Conservation (phyloP, 805 yeast species). For the Pachysolen tannophilus region DNA sequence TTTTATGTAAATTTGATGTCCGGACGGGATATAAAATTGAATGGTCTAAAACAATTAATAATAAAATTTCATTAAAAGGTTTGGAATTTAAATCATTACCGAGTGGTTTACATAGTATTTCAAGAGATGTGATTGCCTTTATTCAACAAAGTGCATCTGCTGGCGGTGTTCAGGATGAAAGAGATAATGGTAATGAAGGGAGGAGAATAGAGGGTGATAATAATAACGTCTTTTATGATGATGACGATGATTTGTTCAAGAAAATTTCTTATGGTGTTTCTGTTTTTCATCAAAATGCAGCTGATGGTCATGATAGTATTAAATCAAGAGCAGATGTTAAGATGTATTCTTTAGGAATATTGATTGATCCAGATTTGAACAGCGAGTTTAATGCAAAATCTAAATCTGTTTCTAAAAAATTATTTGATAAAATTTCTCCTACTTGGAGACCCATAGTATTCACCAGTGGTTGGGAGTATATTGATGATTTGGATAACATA, state of each 20-base stretch:
- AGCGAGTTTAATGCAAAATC: no score
- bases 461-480: conserved; percentile 36
- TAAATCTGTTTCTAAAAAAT: no score
- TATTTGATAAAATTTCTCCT: no score
- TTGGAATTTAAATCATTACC: conserved; percentile 63
- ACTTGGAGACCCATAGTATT: conserved; percentile 34
- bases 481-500: conserved; percentile 23
- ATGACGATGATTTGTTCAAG: conserved; percentile 13
- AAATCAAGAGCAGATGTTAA: conserved; percentile 37
- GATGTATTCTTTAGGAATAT: conserved; percentile 59
- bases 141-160: conserved; percentile 22
- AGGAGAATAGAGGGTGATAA: no score
- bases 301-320: conserved; percentile 8
- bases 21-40: conserved; percentile 39
- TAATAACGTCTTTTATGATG: no score
- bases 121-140: conserved; percentile 47
- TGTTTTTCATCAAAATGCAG: conserved; percentile 37
- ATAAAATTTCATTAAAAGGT: conserved; percentile 26
- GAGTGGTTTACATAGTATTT: conserved; percentile 53
- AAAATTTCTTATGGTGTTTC: conserved; percentile 38
- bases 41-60: conserved; percentile 30
- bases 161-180: no score
- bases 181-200: no score
- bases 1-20: conserved; percentile 44
- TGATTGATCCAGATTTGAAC: conserved; percentile 34